Evolutionary conservation across 768 basidiomycete genomes (phyloP).

Genomic region (Leucocoprinus sp.): DNA sequence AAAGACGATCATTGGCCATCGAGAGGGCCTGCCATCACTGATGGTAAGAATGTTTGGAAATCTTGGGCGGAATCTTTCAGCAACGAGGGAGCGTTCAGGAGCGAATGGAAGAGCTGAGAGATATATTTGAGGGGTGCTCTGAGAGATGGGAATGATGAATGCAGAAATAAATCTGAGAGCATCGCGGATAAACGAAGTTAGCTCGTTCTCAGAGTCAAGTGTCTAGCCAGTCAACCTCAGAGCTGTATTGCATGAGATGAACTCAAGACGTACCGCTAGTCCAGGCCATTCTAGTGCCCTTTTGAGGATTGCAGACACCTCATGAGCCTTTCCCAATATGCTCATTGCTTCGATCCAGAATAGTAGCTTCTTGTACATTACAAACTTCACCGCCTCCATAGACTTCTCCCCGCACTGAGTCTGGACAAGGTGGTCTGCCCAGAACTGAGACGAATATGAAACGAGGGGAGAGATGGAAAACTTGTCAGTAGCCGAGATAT

Average conservation of each 20-base stretch:
- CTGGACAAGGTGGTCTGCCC: constrained; percentile 20
- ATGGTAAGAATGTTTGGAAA: constrained; percentile 12
- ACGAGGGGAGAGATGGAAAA: constrained; percentile 21
- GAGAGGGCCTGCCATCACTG: constrained; percentile 6
- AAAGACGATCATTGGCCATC: constrained; percentile 16
- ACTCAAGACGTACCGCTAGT: constrained; percentile 10
- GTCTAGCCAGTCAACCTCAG: neutral
- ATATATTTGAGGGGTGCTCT: constrained; percentile 21
- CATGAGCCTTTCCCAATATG: constrained; percentile 15
- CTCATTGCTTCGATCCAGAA: constrained; percentile 27
- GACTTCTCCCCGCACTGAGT: constrained; percentile 1
- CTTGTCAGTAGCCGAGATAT: constrained; percentile 17
- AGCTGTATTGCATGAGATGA: neutral
- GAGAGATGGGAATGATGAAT: constrained; percentile 14
- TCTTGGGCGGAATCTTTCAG: constrained; percentile 11
- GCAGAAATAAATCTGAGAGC: constrained; percentile 15
- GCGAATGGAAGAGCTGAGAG: constrained; percentile 23
- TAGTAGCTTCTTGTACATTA: constrained; percentile 19
- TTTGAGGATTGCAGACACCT: neutral
- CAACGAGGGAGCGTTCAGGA: constrained; percentile 14
- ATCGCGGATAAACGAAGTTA: constrained; percentile 14
- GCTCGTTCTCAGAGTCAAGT: neutral
- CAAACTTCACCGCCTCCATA: constrained; percentile 12
- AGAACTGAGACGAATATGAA: constrained; percentile 23
- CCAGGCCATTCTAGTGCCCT: constrained; percentile 9